Evolutionary conservation across 1,139 yeast species (phyloP).

Genomic region (Trichomonascaceae sp.): DNA sequence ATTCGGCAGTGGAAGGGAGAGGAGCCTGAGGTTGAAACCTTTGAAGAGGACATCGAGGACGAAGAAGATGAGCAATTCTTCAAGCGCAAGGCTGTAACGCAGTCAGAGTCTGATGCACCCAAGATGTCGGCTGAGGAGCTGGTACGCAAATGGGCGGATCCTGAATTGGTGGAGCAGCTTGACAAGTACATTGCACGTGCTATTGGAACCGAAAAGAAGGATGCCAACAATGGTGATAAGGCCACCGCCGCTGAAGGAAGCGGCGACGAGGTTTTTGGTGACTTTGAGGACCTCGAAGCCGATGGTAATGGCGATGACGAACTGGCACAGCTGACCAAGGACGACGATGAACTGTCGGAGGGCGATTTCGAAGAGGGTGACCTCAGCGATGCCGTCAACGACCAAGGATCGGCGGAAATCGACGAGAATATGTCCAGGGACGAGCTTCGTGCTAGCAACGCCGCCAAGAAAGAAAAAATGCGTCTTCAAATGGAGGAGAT

Average conservation of each 20-base stretch:
- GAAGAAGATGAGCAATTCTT: conserved; percentile 48
- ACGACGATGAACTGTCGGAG: conserved; percentile 25
- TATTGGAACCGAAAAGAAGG: conserved; percentile 28
- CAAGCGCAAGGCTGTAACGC: conserved; percentile 30
- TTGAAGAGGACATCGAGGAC: conserved; percentile 40
- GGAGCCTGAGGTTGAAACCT: conserved; percentile 31
- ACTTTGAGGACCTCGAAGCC: conserved; percentile 68
- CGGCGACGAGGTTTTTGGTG: conserved; percentile 53
- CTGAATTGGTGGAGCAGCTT: conserved; percentile 27
- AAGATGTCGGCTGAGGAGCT: conserved; percentile 19
- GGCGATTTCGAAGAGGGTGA: conserved; percentile 38
- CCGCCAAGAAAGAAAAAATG: conserved; percentile 78
- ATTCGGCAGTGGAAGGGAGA: conserved; percentile 60
- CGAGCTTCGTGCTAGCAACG: conserved; percentile 59
- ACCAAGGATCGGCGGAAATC: conserved; percentile 27
- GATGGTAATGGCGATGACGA: conserved; percentile 29
- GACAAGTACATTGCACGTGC: conserved; percentile 36
- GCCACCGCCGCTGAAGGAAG: conserved; percentile 29
- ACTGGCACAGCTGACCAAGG: conserved; percentile 9
- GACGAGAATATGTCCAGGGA: conserved; percentile 31
- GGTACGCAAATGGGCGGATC: conserved; percentile 37
- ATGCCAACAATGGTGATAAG: conserved; percentile 27
- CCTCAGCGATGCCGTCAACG: conserved; percentile 38
- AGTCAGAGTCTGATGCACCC: conserved; percentile 6
- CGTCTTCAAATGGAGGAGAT: conserved; percentile 86